Evolutionary conservation across 1,284 basidiomycete species (phyloP).

Genomic region (Exobasidium rhododendri): DNA sequence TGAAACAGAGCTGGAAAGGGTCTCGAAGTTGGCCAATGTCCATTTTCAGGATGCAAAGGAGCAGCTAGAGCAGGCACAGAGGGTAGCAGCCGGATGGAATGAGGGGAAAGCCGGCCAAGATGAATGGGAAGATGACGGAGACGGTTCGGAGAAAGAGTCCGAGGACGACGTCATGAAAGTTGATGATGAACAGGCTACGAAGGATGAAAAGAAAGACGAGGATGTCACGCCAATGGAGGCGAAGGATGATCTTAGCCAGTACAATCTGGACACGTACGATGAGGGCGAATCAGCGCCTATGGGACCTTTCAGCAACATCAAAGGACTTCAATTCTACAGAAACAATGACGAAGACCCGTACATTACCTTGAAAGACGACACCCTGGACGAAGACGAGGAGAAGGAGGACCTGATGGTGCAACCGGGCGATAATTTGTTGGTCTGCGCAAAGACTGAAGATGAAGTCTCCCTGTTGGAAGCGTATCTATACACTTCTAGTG

Average conservation of each 20-base stretch:
- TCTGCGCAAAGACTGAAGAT: conserved; percentile 92
- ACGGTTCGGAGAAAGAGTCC: conserved; percentile 26
- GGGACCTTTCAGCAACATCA: conserved; percentile 93
- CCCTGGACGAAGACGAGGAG: conserved; percentile 74
- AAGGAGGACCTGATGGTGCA: conserved; percentile 84
- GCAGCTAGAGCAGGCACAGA: conserved; percentile 66
- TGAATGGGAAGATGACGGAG: conserved; percentile 28
- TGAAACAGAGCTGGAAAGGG: conserved; percentile 82
- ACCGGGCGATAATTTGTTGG: conserved; percentile 85
- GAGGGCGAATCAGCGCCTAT: conserved; percentile 58
- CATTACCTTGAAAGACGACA: conserved; percentile 79
- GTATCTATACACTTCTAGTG: conserved; percentile 45
- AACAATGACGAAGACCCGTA: conserved; percentile 94
- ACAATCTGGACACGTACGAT: conserved; percentile 91
- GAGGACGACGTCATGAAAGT: conserved; percentile 17
- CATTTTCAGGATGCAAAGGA: conserved; percentile 81
- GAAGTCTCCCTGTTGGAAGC: conserved; percentile 88
- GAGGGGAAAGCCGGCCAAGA: conserved; percentile 31
- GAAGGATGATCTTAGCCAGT: conserved; percentile 71
- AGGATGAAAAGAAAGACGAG: conserved; percentile 56
- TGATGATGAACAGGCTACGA: conserved; percentile 60
- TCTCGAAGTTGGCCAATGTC: conserved; percentile 80
- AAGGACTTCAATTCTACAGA: conserved; percentile 85
- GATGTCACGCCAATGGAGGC: conserved; percentile 54
- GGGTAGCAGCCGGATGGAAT: conserved; percentile 30